Conservation (phyloP, 177 flowering plant species). For the Vitis hybrid region DNA sequence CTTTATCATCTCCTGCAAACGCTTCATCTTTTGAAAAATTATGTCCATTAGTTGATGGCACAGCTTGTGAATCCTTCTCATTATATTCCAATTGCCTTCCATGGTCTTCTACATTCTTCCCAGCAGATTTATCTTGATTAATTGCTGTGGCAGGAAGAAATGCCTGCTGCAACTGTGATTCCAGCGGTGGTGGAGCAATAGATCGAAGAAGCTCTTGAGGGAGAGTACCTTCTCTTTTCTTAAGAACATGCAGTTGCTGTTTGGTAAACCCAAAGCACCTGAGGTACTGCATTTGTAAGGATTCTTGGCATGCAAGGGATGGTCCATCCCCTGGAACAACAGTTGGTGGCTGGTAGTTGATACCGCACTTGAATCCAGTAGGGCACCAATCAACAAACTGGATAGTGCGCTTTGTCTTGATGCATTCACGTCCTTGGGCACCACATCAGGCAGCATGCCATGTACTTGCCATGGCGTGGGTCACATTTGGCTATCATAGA, state of each 20-base stretch:
- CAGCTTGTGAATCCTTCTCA: slow-evolving; percentile 52
- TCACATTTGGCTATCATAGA: slow-evolving; percentile 72
- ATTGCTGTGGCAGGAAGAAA: slow-evolving; percentile 38
- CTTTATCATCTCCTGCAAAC: slow-evolving; percentile 48
- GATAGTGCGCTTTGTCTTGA: slow-evolving; percentile 60
- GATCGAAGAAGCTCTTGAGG: slow-evolving; percentile 89
- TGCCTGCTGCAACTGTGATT: slow-evolving; percentile 58
- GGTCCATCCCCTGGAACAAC: slow-evolving; percentile 62
- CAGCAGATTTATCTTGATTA: slow-evolving; percentile 49
- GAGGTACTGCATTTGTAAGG: no score
- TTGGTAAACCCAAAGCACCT: no score
- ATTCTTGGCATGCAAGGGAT: no score
- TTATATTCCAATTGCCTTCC: slow-evolving; percentile 39
- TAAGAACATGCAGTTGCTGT: no score
- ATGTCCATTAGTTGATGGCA: slow-evolving; percentile 30
- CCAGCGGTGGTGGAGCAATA: slow-evolving; percentile 92
- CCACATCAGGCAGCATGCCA: slow-evolving; percentile 69
- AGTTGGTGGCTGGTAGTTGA: slow-evolving; percentile 66
- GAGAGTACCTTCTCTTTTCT: slow-evolving; percentile 92
- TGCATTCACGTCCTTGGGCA: slow-evolving; percentile 61
- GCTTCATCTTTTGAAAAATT: slow-evolving; percentile 48
- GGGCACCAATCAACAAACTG: slow-evolving; percentile 71
- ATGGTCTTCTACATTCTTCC: slow-evolving; percentile 51
- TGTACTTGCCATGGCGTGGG: slow-evolving; percentile 66
- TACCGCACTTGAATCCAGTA: slow-evolving; percentile 71